Conservation (phyloP, 495 filamentous ascomycete species). For the Podospora sp. region DNA sequence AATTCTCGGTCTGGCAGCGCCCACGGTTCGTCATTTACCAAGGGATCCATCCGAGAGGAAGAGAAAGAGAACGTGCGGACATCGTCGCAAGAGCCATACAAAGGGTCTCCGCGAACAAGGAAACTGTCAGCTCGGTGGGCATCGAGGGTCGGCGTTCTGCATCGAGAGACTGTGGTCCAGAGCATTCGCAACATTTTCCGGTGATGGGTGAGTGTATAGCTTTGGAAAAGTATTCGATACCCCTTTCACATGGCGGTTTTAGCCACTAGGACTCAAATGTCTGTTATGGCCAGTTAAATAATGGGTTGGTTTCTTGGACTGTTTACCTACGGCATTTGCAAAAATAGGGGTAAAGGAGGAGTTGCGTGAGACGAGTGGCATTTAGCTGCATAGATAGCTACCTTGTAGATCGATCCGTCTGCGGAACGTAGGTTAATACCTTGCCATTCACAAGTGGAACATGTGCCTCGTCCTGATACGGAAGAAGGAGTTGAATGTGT, state of each 20-base stretch:
- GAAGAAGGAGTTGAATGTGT: background rate
- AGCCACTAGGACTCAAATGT: background rate
- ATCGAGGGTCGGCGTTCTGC: conserved; percentile 37
- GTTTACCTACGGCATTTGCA: background rate
- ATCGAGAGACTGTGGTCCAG: conserved; percentile 44
- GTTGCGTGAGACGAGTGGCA: background rate
- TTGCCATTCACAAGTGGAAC: background rate
- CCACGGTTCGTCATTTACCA: conserved; percentile 18
- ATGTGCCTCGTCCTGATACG: background rate
- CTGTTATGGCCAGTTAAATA: background rate
- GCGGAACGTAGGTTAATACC: background rate
- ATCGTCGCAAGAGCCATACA: conserved; percentile 22
- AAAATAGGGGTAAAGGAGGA: background rate
- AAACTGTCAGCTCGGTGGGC: conserved; percentile 37
- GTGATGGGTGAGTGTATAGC: conserved; percentile 19
- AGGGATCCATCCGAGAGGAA: conserved; percentile 27
- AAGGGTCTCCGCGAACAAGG: conserved; percentile 8
- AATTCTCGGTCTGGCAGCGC: conserved; percentile 24
- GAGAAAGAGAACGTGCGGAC: conserved; percentile 35
- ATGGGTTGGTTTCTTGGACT: conserved; percentile 1
- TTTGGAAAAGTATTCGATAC: conserved; percentile 25
- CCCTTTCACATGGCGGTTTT: conserved; percentile 2
- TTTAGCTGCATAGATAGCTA: background rate
- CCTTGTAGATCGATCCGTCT: background rate
- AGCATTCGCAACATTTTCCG: conserved; percentile 49